These are phyloP conservation scores for Aspergillus phoenicis DNA, from an alignment of 2,329 filamentous ascomycete genomes.

Conservation along the genomic window DNA sequence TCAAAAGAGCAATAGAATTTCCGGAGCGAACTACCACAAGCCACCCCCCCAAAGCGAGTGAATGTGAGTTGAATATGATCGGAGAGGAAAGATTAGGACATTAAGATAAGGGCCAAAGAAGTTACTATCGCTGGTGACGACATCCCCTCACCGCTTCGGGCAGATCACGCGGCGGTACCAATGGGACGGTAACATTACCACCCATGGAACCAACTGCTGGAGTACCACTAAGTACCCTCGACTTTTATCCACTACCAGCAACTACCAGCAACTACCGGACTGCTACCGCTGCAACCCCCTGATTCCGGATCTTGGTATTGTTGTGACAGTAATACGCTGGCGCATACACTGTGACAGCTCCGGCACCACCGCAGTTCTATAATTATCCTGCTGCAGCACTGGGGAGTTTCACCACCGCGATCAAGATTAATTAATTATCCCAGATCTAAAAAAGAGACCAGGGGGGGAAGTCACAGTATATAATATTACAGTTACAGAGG, in stretches of 20 bases:
- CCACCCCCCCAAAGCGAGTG: background rate
- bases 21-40: background rate
- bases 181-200: conserved; percentile 21
- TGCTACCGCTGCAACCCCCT: background rate
- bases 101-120: background rate
- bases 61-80: background rate
- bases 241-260: no score
- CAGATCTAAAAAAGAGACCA: background rate
- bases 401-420: background rate
- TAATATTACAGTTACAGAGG: background rate
- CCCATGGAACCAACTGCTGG: background rate
- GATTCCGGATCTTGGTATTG: conserved; percentile 1
- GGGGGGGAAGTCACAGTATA: background rate
- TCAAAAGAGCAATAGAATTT: background rate
- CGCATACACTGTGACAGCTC: background rate
- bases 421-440: background rate
- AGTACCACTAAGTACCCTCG: no score
- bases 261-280: no score
- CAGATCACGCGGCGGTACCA: conserved; percentile 2
- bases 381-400: background rate
- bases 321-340: background rate
- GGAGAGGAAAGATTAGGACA: background rate
- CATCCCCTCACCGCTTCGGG: conserved; percentile 4
- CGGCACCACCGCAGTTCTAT: background rate
- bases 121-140: conserved; percentile 10